Conservation (phyloP, 1,284 basidiomycete genomes). For the Ustilago trichophora region DNA sequence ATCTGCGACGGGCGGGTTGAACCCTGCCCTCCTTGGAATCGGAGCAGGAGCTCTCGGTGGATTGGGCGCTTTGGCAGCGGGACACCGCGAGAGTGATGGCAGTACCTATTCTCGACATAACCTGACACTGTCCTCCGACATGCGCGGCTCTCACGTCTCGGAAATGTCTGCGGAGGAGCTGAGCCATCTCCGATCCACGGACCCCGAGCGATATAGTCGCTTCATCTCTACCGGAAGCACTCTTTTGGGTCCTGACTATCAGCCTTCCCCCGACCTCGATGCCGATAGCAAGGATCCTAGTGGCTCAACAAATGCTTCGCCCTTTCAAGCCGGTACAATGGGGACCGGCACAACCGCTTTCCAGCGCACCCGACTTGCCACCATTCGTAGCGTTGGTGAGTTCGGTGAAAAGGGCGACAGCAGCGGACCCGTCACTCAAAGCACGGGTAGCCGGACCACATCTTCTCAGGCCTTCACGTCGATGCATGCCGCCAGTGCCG, state of each 20-base stretch:
- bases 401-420: constrained; percentile 45
- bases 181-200: constrained; percentile 24
- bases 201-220: constrained; percentile 43
- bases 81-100: constrained; percentile 47
- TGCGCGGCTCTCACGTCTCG: constrained; percentile 9
- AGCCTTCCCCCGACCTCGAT: constrained; percentile 19
- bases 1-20: constrained; percentile 9
- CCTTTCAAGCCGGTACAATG: background rate
- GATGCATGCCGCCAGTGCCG: background rate
- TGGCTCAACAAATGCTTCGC: background rate
- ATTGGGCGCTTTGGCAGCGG: constrained; percentile 46
- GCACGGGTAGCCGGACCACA: background rate
- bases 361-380: constrained; percentile 33
- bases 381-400: constrained; percentile 53
- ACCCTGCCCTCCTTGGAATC: constrained; percentile 32
- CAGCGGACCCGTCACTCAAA: background rate
- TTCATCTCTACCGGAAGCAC: constrained; percentile 51
- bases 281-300: constrained; percentile 1
- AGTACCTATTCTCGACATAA: constrained; percentile 31
- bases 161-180: constrained; percentile 28
- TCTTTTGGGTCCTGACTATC: constrained; percentile 44
- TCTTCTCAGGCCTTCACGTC: constrained; percentile 1
- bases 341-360: background rate
- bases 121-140: background rate
- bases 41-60: constrained; percentile 35